Percentiles rank a stretch among this genome's conserved stretches.
Conservation (phyloP, 805 yeast genomes). For the Saccharomycopsis capsularis region DNA sequence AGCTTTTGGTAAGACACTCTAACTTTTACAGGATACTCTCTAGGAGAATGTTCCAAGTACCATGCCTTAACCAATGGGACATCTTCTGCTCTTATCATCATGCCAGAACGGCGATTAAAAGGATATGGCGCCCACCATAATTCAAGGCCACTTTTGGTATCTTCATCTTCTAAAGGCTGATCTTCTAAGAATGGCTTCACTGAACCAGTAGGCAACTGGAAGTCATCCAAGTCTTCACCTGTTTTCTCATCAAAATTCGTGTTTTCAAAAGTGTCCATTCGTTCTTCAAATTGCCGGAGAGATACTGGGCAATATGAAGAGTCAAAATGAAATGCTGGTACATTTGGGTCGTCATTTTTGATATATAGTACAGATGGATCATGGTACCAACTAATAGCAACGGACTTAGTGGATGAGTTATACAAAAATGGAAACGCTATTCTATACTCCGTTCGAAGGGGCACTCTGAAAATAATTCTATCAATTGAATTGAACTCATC, state of each 20-base stretch:
- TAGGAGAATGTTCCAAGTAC: constrained; percentile 64
- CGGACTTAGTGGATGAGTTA: constrained; percentile 67
- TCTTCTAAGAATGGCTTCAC: constrained; percentile 49
- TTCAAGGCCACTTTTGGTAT: constrained; percentile 48
- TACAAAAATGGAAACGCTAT: constrained; percentile 84
- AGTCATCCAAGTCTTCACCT: constrained; percentile 28
- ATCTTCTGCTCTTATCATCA: constrained; percentile 77
- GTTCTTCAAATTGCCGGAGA: constrained; percentile 27
- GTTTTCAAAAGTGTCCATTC: constrained; percentile 23
- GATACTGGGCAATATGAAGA: constrained; percentile 50
- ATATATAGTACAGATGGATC: constrained; percentile 51
- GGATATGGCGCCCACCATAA: constrained; percentile 84
- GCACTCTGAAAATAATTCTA: constrained; percentile 72
- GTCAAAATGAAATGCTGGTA: constrained; percentile 52
- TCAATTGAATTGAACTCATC: constrained; percentile 89
- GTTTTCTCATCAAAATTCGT: constrained; percentile 8
- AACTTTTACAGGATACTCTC: constrained; percentile 62
- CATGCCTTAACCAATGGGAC: constrained; percentile 77
- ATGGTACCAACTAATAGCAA: constrained; percentile 55
- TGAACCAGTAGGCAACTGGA: constrained; percentile 33
- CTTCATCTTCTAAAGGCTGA: constrained; percentile 39
- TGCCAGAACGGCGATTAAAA: constrained; percentile 67
- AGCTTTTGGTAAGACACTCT: constrained; percentile 85
- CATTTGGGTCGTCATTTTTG: constrained; percentile 39
- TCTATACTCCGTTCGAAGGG: constrained; percentile 73